Conservation (phyloP, 345 rosid species). For the Durio zibethinus region DNA sequence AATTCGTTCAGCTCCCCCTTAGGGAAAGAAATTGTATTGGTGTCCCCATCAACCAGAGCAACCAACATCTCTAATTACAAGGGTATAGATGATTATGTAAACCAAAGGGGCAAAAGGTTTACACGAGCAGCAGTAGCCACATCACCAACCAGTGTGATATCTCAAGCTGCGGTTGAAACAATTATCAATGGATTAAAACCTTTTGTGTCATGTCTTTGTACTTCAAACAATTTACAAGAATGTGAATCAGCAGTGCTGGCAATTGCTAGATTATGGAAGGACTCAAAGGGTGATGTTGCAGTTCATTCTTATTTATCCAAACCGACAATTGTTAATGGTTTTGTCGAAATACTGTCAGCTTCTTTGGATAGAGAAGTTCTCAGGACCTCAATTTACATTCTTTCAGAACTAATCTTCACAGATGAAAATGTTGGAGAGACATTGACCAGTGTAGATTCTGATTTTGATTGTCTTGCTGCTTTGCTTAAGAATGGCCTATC, state of each 20-base stretch:
- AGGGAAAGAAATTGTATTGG: slow-evolving; percentile 19
- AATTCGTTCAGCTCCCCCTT: slow-evolving; percentile 33
- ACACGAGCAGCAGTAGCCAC: slow-evolving; percentile 23
- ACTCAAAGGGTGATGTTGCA: slow-evolving; percentile 48
- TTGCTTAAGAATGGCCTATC: slow-evolving; percentile 57
- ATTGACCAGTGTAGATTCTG: slow-evolving; percentile 55
- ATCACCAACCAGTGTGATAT: slow-evolving; percentile 63
- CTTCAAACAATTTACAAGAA: slow-evolving; percentile 55
- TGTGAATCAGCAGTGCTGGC: slow-evolving; percentile 55
- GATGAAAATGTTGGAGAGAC: slow-evolving; percentile 50
- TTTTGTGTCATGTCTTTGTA: slow-evolving; percentile 48
- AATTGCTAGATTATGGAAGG: slow-evolving; percentile 54
- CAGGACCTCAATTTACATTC: slow-evolving; percentile 44
- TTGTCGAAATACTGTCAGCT: slow-evolving; percentile 52
- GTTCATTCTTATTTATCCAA: slow-evolving; percentile 51
- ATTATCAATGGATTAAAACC: slow-evolving; percentile 50
- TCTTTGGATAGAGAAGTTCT: slow-evolving; percentile 53
- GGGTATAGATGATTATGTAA: slow-evolving; percentile 24
- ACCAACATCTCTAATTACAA: slow-evolving; percentile 14
- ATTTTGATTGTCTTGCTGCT: slow-evolving; percentile 54
- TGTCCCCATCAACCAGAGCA: slow-evolving; percentile 24
- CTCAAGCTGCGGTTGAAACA: slow-evolving; percentile 52
- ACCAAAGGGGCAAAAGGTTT: slow-evolving; percentile 37
- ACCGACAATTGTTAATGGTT: slow-evolving; percentile 48
- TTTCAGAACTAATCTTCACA: slow-evolving; percentile 41